Conservation (phyloP, 441 rosid genomes). For the Syzygium malaccense region DNA sequence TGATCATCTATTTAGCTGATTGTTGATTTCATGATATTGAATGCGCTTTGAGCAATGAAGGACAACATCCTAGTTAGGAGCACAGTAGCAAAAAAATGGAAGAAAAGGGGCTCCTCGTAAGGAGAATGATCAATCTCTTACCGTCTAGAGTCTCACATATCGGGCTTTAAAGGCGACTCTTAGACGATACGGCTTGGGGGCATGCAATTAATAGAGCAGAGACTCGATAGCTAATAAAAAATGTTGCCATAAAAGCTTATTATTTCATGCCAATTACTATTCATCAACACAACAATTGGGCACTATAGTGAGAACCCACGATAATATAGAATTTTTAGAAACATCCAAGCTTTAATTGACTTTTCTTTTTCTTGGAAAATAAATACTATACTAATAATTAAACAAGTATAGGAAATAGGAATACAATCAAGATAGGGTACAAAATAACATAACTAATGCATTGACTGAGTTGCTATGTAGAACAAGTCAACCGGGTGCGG, state of each 20-base stretch:
- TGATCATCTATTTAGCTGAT: no score
- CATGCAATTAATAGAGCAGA: no score
- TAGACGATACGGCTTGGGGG: background rate
- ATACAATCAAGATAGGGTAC: background rate
- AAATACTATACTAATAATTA: background rate
- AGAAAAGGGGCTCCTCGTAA: no score
- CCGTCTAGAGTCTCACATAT: no score
- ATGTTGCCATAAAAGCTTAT: background rate
- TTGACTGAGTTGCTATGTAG: background rate
- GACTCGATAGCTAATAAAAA: background rate
- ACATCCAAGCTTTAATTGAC: background rate
- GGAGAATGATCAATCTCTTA: no score
- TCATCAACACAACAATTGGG: background rate
- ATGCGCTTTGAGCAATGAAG: no score
- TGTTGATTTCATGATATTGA: no score
- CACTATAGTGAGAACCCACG: background rate
- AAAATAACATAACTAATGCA: background rate
- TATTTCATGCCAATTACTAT: background rate
- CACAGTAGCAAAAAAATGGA: no score
- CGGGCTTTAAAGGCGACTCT: no score
- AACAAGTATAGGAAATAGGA: background rate
- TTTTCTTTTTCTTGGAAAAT: background rate
- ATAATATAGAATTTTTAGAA: background rate
- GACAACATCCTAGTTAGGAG: no score
- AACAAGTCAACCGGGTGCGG: background rate